These are phyloP conservation scores for Bullera alba DNA, from an alignment of 768 basidiomycete genomes.

Conservation along the genomic window DNA sequence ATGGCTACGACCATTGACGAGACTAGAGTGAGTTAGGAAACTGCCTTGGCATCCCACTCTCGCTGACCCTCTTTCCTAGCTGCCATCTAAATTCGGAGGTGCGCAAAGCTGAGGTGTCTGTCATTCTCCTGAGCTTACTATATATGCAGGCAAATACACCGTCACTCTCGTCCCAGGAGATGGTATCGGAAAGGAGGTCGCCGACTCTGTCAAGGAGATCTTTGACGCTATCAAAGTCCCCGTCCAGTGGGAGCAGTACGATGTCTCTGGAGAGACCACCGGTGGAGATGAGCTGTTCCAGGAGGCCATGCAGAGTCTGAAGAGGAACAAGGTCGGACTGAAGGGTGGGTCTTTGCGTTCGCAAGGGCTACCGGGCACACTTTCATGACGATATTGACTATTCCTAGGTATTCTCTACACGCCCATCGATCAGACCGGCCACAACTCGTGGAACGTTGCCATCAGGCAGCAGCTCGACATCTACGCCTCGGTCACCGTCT, in stretches of 20 bases:
- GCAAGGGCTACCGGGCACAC: too few relatives aligned
- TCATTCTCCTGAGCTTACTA: neutral
- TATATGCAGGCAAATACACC: constrained; percentile 38
- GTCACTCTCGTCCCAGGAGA: constrained; percentile 97
- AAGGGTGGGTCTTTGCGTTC: constrained; percentile 63
- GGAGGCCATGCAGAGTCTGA: constrained; percentile 94
- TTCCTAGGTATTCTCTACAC: constrained; percentile 89
- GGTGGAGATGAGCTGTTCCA: constrained; percentile 92
- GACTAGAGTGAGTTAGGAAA: constrained; percentile 28
- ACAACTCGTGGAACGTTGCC: constrained; percentile 99
- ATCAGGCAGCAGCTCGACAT: constrained; percentile 99
- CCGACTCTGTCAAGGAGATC: constrained; percentile 97
- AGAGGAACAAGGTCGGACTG: constrained; percentile 93
- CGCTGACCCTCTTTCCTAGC: constrained; percentile 15
- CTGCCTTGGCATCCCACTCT: too few relatives aligned
- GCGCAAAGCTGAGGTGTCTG: neutral
- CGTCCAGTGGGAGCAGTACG: constrained; percentile 98
- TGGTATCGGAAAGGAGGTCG: constrained; percentile 93
- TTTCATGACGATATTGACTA: neutral
- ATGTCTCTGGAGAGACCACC: constrained; percentile 92
- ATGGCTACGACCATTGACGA: constrained; percentile 33
- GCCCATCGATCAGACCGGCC: constrained; percentile 88
- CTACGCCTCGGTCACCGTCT: constrained; percentile 95
- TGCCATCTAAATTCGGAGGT: constrained; percentile 45
- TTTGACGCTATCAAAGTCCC: constrained; percentile 96